Percentiles rank a stretch among this genome's conserved stretches.
Conservation (phyloP, 345 rosid genomes). For the Salix viminalis region DNA sequence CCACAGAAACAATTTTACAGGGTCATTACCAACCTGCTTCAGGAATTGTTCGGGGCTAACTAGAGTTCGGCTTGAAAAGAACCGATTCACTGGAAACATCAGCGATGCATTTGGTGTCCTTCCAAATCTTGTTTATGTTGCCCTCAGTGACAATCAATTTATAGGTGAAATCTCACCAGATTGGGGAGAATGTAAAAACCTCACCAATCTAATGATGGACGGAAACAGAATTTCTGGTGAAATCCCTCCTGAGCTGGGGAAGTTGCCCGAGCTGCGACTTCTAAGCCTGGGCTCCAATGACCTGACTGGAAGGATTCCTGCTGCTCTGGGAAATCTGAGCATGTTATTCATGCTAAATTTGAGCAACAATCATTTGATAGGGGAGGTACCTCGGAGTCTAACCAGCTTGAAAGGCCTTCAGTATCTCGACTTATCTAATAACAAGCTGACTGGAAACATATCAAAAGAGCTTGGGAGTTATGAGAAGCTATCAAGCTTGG, state of each 20-base stretch:
- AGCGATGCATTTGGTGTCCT: slow-evolving; percentile 50
- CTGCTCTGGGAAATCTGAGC: slow-evolving; percentile 42
- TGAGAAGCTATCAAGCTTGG: slow-evolving; percentile 35
- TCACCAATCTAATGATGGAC: slow-evolving; percentile 48
- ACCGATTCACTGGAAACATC: slow-evolving; percentile 52
- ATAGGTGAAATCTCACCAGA: slow-evolving; percentile 45
- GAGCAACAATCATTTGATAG: slow-evolving; percentile 50
- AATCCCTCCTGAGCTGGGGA: slow-evolving; percentile 53
- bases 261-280: slow-evolving; percentile 31
- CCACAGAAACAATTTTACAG: slow-evolving; percentile 45
- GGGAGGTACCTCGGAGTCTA: slow-evolving; percentile 35
- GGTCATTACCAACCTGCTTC: slow-evolving; percentile 56
- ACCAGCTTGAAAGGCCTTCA: slow-evolving; percentile 32
- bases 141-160: slow-evolving; percentile 46
- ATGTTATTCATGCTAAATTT: slow-evolving; percentile 39
- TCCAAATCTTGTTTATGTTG: slow-evolving; percentile 33
- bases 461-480: slow-evolving; percentile 39
- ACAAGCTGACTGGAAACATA: slow-evolving; percentile 37
- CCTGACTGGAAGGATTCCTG: slow-evolving; percentile 47
- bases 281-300: slow-evolving; percentile 43
- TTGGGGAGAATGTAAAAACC: slow-evolving; percentile 65
- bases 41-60: slow-evolving; percentile 34
- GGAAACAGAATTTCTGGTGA: slow-evolving; percentile 49
- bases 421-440: slow-evolving; percentile 46
- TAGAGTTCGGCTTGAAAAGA: slow-evolving; percentile 45